These are phyloP conservation scores for Malassezia caprae DNA, from an alignment of 1,284 basidiomycete genomes.

Conservation along the genomic window DNA sequence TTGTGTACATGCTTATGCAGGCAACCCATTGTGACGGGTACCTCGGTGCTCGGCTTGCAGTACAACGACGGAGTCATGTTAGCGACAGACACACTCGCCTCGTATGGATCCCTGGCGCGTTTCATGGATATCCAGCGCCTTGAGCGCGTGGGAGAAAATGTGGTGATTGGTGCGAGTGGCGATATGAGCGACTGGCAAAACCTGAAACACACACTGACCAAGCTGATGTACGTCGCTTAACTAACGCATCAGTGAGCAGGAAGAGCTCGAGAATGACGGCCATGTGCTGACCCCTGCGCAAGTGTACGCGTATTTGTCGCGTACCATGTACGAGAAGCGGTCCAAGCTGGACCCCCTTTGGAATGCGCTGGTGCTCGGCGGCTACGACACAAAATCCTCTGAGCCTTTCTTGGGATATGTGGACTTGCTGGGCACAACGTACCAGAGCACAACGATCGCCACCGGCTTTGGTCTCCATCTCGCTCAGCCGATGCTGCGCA, in stretches of 20 bases:
- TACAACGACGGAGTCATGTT: constrained; percentile 97
- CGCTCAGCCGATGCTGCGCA: constrained; percentile 81
- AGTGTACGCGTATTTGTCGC: constrained; percentile 83
- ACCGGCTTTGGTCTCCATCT: constrained; percentile 94
- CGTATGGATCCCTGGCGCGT: constrained; percentile 90
- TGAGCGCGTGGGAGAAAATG: constrained; percentile 64
- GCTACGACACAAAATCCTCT: constrained; percentile 28
- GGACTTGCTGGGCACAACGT: constrained; percentile 92
- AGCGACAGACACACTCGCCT: constrained; percentile 95
- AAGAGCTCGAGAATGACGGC: constrained; percentile 69
- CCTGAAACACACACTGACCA: constrained; percentile 58
- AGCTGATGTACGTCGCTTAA: constrained; percentile 29
- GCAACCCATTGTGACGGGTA: constrained; percentile 91
- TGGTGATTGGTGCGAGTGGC: constrained; percentile 80
- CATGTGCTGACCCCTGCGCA: constrained; percentile 77
- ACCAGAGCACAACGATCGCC: constrained; percentile 83
- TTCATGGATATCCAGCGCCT: constrained; percentile 92
- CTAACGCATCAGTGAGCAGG: constrained; percentile 55
- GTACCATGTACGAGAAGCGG: constrained; percentile 80
- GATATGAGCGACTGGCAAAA: constrained; percentile 98
- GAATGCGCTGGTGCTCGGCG: constrained; percentile 88
- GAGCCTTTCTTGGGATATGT: constrained; percentile 64
- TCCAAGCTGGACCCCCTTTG: constrained; percentile 86
- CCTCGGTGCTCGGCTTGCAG: constrained; percentile 83
- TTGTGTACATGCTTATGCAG: background rate